Evolutionary conservation across 306 rosid species (phyloP).

Genomic region (Styphnolobium japonicum): DNA sequence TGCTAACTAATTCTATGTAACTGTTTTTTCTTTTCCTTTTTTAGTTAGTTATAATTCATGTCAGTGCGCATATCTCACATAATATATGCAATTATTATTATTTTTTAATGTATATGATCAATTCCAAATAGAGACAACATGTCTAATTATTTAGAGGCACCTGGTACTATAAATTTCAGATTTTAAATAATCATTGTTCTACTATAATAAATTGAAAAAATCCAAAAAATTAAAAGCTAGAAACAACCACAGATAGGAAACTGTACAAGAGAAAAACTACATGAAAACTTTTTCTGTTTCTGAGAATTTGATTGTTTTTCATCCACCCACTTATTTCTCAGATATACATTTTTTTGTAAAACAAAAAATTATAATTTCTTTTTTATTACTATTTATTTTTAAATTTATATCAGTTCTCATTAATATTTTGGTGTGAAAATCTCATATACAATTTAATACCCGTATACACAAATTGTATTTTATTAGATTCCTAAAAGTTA

Average conservation of each 20-base stretch:
- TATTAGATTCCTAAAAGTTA: too few species aligned
- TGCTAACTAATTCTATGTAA: not conserved
- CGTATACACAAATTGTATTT: too few species aligned
- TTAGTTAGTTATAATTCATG: not conserved
- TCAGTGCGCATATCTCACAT: not conserved
- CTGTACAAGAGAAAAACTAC: not conserved
- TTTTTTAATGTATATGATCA: not conserved
- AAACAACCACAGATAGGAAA: not conserved
- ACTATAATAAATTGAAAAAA: not conserved
- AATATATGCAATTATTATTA: not conserved
- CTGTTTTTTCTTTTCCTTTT: not conserved
- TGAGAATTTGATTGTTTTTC: too few species aligned
- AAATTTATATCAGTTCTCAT: too few species aligned
- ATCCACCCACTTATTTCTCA: too few species aligned
- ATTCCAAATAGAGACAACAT: not conserved
- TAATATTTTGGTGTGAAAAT: too few species aligned
- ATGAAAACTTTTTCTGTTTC: not conserved
- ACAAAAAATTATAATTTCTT: too few species aligned
- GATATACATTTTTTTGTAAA: too few species aligned
- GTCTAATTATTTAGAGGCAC: not conserved
- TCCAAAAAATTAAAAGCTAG: not conserved
- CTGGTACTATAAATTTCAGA: not conserved
- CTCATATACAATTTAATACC: too few species aligned
- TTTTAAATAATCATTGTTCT: not conserved
- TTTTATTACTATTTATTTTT: too few species aligned